Conservation (phyloP, 768 basidiomycete species). For the Naganishia friedmannii region DNA sequence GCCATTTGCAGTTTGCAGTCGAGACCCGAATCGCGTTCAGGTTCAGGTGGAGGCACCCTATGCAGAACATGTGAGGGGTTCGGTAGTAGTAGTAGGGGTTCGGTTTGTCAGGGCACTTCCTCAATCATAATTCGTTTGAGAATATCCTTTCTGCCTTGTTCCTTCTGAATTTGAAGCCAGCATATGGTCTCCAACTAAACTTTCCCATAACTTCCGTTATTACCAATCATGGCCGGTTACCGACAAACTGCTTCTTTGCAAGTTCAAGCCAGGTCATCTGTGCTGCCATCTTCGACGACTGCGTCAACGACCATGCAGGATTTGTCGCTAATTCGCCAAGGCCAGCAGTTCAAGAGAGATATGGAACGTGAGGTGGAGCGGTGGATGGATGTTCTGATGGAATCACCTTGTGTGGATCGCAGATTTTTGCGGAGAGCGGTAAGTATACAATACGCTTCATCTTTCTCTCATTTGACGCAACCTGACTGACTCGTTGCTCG, state of each 20-base stretch:
- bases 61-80: too few species aligned
- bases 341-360: slow-evolving; percentile 33
- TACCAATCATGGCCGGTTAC: neutral
- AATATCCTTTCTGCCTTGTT: too few species aligned
- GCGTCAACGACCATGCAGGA: slow-evolving; percentile 24
- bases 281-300: neutral
- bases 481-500: neutral
- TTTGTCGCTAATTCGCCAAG: slow-evolving; percentile 24
- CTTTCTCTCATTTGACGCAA: neutral
- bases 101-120: too few species aligned
- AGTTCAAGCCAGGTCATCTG: neutral
- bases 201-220: neutral
- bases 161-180: neutral
- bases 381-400: slow-evolving; percentile 48
- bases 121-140: too few species aligned
- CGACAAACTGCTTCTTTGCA: slow-evolving; percentile 9
- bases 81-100: too few species aligned
- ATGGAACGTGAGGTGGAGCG: slow-evolving; percentile 39
- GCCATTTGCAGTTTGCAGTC: too few species aligned
- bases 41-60: too few species aligned
- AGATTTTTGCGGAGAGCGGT: slow-evolving; percentile 41
- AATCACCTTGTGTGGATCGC: slow-evolving; percentile 37
- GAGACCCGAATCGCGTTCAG: too few species aligned
- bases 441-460: slow-evolving; percentile 28
- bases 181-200: neutral